Base-by-base conservation (phyloP, 2,329 filamentous ascomycete species). In the Microdochium trichocladiopsis region DNA sequence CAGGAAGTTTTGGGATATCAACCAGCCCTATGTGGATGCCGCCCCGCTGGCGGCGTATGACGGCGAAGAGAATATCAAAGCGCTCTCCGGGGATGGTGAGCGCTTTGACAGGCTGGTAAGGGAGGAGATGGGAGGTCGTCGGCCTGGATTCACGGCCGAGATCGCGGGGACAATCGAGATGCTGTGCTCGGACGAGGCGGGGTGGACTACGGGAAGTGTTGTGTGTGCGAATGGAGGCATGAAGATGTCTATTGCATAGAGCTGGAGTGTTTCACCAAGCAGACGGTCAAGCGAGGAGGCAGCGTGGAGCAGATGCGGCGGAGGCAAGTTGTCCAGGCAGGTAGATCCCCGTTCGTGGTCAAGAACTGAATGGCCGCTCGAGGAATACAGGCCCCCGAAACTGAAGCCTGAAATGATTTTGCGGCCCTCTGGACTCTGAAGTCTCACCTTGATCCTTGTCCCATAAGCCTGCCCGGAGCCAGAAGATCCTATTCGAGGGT, bases 191-290 rank as follows among this genome's bases (percentile, higher is more conserved):
- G 52, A 51, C 2, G 57, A 58, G 53, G 54, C 55, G 1, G 56
- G 51, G n/a, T 59, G 57, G 56, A 58, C 53, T 36, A 59, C 57
- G n/a, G 57, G 57, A 9, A 58, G 56, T 31, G 55, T 59, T 12
- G 55, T 59, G 3, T 57, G 55, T n/a, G 57, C 57, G 3, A 59
- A 59, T 36, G 57, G 57, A 4, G 57, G 57, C 2, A 56, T 56
- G 54, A 54, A 51, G 49, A 56, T 56, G 54, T 52, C 53, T 21
- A 54, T 54, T 25, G 53, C 53, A 2, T 54, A 52, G 23, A 22
- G 41, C n/a, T n/a, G n/a, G n/a, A n/a, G n/a, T n/a, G n/a, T n/a
- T n/a, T n/a, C n/a, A n/a, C n/a, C n/a, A n/a, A n/a, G n/a, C n/a
- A n/a, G n/a, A n/a, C n/a, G n/a, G n/a, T n/a, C n/a, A n/a, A n/a